These are phyloP conservation scores for Fonsecaea nubica DNA, from an alignment of 2,329 filamentous ascomycete species.

Conservation along the genomic window DNA sequence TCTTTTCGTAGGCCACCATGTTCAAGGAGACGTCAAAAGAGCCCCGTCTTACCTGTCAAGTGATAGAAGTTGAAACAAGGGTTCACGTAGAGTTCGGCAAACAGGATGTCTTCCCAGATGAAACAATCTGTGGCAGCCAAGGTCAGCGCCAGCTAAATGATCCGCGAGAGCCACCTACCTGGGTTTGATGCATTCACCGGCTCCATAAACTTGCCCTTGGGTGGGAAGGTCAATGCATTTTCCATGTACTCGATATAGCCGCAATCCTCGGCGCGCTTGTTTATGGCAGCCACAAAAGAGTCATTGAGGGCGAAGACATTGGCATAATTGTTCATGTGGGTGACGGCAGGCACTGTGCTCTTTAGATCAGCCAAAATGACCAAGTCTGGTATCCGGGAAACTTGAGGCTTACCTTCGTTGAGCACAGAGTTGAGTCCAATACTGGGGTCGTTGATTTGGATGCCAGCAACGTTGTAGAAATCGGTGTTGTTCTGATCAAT, in stretches of 20 bases:
- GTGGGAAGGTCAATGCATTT: conserved; percentile 70
- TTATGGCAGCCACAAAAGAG: conserved; percentile 45
- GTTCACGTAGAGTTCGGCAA: conserved; percentile 65
- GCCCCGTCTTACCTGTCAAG: conserved; percentile 37
- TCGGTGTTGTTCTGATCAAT: conserved; percentile 56
- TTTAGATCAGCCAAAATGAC: conserved; percentile 1
- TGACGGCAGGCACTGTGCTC: conserved; percentile 45
- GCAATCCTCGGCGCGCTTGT: conserved; percentile 51
- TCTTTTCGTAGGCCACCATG: not conserved
- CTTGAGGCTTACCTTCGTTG: conserved; percentile 35
- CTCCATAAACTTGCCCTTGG: conserved; percentile 32
- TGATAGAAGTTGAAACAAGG: conserved; percentile 83
- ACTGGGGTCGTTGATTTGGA: conserved; percentile 58
- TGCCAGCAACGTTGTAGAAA: conserved; percentile 60
- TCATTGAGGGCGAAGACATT: conserved; percentile 37
- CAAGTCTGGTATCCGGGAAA: not conserved
- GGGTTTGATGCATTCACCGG: conserved; percentile 41
- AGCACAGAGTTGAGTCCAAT: conserved; percentile 50
- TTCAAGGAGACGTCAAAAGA: not conserved
- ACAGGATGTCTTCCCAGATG: conserved; percentile 62
- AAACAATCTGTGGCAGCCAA: conserved; percentile 56
- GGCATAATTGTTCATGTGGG: conserved; percentile 49
- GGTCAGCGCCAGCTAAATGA: not conserved
- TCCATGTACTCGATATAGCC: conserved; percentile 56
- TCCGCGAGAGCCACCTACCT: not conserved